Percentiles rank a stretch among this genome's conserved stretches.
These are phyloP conservation scores for Trichoderma brevicompactum DNA, from an alignment of 2,329 filamentous ascomycete genomes.

Conservation along the genomic window DNA sequence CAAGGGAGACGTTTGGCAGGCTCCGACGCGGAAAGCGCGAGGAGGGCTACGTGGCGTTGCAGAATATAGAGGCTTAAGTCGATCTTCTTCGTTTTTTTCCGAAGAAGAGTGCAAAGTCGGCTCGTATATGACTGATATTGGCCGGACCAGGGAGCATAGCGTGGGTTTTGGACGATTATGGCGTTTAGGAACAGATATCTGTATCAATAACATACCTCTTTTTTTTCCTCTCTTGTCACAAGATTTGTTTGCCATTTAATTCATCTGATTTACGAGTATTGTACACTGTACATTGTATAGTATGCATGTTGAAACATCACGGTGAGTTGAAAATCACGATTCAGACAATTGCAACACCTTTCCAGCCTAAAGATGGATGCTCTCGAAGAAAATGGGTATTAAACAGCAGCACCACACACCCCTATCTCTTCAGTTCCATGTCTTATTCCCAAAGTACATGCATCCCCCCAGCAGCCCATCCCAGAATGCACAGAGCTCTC, in stretches of 20 bases:
- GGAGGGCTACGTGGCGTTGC: constrained; percentile 64
- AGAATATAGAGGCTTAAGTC: constrained; percentile 51
- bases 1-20: constrained; percentile 46
- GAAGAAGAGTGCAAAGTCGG: background rate
- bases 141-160: constrained; percentile 24
- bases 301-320: background rate
- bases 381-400: background rate
- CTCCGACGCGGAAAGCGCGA: constrained; percentile 49
- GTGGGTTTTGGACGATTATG: constrained; percentile 12
- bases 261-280: background rate
- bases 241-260: background rate
- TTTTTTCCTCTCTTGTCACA: background rate
- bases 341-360: too few relatives aligned
- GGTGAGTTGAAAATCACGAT: too few relatives aligned
- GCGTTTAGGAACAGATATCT: constrained; percentile 6
- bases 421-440: background rate
- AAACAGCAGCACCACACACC: background rate
- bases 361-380: background rate
- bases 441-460: background rate
- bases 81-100: background rate
- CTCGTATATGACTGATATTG: constrained; percentile 3
- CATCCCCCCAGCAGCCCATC: background rate
- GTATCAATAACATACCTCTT: constrained; percentile 12
- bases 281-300: too few relatives aligned
- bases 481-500: background rate